phyloP scores from a whole-genome alignment of 2,329 filamentous ascomycete genomes.

The Penicillium expansum region DNA sequence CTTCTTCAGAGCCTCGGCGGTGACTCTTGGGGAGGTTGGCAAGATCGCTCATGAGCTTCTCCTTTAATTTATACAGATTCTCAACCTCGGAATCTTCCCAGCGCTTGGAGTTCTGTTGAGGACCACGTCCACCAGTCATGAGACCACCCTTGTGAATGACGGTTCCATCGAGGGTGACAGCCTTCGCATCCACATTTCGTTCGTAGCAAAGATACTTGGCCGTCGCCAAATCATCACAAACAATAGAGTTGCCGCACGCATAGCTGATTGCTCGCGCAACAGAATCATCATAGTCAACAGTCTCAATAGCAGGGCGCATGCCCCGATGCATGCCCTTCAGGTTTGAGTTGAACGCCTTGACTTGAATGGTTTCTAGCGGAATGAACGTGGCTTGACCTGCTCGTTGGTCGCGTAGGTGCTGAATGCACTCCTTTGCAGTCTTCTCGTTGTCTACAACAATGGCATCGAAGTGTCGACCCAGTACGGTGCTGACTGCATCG shows the following conservation, averaged over 20 bases:
- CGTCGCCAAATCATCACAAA: slow-evolving; percentile 82
- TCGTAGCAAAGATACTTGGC: slow-evolving; percentile 89
- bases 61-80: slow-evolving; percentile 71
- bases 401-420: slow-evolving; percentile 87
- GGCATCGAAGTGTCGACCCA: slow-evolving; percentile 90
- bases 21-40: slow-evolving; percentile 75
- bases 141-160: slow-evolving; percentile 95
- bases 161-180: slow-evolving; percentile 90
- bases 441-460: slow-evolving; percentile 95
- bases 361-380: slow-evolving; percentile 94
- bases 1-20: slow-evolving; percentile 72
- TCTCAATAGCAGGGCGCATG: slow-evolving; percentile 86
- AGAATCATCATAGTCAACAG: slow-evolving; percentile 85
- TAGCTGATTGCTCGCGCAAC: slow-evolving; percentile 92
- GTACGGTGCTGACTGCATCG: slow-evolving; percentile 85
- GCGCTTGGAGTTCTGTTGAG: slow-evolving; percentile 71
- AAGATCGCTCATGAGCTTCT: slow-evolving; percentile 74
- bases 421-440: slow-evolving; percentile 88
- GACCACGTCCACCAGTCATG: slow-evolving; percentile 91
- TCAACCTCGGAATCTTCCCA: slow-evolving; percentile 91
- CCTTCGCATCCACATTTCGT: slow-evolving; percentile 81
- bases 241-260: slow-evolving; percentile 89
- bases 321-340: slow-evolving; percentile 85
- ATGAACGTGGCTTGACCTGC: slow-evolving; percentile 89
- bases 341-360: slow-evolving; percentile 83